Base-by-base conservation (phyloP, 257 asterid genomes). In the Plectranthus barbatus region DNA sequence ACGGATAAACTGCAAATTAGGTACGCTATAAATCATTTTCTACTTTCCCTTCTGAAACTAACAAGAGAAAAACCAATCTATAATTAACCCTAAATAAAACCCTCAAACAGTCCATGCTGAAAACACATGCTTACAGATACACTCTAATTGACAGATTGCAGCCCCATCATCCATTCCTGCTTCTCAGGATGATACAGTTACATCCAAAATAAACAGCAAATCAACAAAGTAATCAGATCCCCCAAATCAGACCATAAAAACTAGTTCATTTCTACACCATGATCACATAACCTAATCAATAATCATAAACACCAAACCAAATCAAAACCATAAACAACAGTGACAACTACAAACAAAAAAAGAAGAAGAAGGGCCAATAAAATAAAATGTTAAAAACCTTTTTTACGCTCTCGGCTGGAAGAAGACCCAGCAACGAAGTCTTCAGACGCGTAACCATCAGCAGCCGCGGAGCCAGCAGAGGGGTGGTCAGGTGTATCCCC, bases 391-490 rank as follows among this genome's bases (percentile, higher is more conserved):
- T 9, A 50, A 34, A 90, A 34, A 90, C 99, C 99, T 86, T 93
- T 93, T 81, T 93, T 93, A 70, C 99, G 84, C 74, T 93, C 99
- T 1, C 99, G 91, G 73, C 85, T 79, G 29, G 95, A 85, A 2
- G 95, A 84, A 11, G 99, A 87, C 29, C 96, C 99, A 13, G 92
- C 77, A 11, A 90, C 96, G 21, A 90, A 93, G 72, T 93, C 99
- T 46, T 93, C 99, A 4, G 99, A 93, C 21, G 87, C 97, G 58
- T 93, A 93, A 8, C 99, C 97, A 57, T 84, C 97, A 37, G 89
- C 85, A 51, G 78, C 77, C 10, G 45, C 92, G 5, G 82, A 64
- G 39, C 72, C 90, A 29, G 84, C 90, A 8, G 93, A 78, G 9
- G 86, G 90, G 63, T 86, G 99, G 67, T 90, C 99, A 5, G 95